These are phyloP conservation scores for Dictyostelium capitatum DNA, from an alignment of 78 protist genomes.

Conservation along the genomic window DNA sequence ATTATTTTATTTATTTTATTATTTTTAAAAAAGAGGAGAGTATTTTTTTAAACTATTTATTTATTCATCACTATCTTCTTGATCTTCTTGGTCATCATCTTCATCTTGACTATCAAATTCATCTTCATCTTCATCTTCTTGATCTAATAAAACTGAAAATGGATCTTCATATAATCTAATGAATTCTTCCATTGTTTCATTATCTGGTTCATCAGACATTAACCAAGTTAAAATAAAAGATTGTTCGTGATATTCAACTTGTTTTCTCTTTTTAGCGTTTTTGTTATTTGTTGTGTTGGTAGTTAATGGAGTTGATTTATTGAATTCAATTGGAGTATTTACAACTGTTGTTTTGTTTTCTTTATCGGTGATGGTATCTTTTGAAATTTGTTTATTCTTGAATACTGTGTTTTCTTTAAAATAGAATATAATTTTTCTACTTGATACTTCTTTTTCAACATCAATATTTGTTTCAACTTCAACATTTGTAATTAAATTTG, in stretches of 20 bases:
- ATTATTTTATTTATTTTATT: no score
- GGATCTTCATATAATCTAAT: slow-evolving; percentile 30
- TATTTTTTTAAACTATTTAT: neutral
- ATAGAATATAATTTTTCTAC: neutral
- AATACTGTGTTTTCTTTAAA: slow-evolving; percentile 28
- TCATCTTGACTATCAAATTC: neutral
- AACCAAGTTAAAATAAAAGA: slow-evolving; percentile 7
- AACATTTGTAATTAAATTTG: neutral
- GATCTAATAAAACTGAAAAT: neutral
- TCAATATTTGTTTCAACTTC: neutral
- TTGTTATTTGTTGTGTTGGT: neutral
- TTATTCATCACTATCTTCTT: slow-evolving; percentile 26
- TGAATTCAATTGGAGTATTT: neutral
- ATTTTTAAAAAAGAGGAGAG: no score
- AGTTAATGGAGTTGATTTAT: neutral
- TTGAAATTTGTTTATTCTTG: neutral
- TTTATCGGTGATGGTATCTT: neutral
- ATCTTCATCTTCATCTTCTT: neutral
- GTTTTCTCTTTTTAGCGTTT: slow-evolving; percentile 24
- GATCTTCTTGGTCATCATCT: neutral
- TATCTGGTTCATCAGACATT: neutral
- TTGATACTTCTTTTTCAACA: neutral
- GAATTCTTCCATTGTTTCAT: neutral
- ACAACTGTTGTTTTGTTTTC: neutral
- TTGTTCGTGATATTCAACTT: neutral